phyloP scores from a whole-genome alignment of 2,329 filamentous ascomycete genomes.

The Capronia coronata region DNA sequence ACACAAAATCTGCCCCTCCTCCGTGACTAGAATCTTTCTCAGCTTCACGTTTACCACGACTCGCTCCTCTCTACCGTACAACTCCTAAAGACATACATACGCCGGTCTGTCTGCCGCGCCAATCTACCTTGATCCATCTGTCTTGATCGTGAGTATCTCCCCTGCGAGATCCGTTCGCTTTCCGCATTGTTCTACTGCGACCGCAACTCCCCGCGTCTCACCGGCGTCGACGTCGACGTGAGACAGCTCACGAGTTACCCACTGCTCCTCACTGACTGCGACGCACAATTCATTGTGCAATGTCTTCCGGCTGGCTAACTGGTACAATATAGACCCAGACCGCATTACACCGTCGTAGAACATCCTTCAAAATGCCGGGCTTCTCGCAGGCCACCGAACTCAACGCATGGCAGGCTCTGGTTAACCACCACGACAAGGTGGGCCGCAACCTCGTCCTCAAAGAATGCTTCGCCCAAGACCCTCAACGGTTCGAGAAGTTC shows the following conservation, averaged over 20 bases:
- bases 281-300: no score
- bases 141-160: neutral
- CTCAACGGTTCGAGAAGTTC: slow-evolving; percentile 83
- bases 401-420: slow-evolving; percentile 80
- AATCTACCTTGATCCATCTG: neutral
- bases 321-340: neutral
- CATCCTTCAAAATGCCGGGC: slow-evolving; percentile 41
- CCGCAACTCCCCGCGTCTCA: slow-evolving; percentile 3
- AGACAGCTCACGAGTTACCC: no score
- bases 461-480: slow-evolving; percentile 84
- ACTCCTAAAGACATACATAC: neutral
- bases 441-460: slow-evolving; percentile 89
- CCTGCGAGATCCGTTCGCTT: neutral
- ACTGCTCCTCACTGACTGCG: no score
- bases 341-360: neutral
- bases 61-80: neutral
- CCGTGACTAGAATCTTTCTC: slow-evolving; percentile 2
- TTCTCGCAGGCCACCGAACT: slow-evolving; percentile 83
- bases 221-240: no score
- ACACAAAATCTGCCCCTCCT: slow-evolving; percentile 11
- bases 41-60: slow-evolving; percentile 3
- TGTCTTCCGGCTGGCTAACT: no score
- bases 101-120: neutral
- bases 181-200: neutral
- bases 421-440: slow-evolving; percentile 78